These are phyloP conservation scores for Lentinula lateritia DNA, from an alignment of 768 basidiomycete species.

Conservation along the genomic window DNA sequence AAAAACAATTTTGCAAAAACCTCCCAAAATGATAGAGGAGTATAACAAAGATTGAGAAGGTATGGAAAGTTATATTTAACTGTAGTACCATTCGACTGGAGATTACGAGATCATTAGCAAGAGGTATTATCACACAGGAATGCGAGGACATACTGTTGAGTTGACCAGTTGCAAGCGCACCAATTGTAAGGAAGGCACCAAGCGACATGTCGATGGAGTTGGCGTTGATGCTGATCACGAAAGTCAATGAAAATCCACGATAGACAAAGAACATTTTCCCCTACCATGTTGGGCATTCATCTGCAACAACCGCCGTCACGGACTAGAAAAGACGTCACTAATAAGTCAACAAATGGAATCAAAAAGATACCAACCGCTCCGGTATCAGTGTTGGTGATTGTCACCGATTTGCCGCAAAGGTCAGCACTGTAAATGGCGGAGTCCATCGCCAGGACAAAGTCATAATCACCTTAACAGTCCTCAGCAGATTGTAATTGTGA, in stretches of 20 bases:
- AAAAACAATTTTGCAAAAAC: too few species aligned
- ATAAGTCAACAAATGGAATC: background rate
- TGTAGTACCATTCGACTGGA: background rate
- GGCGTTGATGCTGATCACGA: conserved; percentile 20
- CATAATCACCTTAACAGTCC: conserved; percentile 45
- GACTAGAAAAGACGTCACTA: conserved; percentile 15
- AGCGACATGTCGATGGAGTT: conserved; percentile 50
- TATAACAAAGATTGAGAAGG: background rate
- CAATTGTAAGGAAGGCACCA: conserved; percentile 36
- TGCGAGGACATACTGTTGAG: background rate
- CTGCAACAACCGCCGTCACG: conserved; percentile 63
- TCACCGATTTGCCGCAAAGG: conserved; percentile 60
- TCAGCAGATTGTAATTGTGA: conserved; percentile 1
- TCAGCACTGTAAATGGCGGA: conserved; percentile 45
- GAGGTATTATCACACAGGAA: background rate
- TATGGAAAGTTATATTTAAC: background rate
- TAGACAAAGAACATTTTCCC: background rate
- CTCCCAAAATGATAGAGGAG: background rate
- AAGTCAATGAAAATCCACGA: background rate
- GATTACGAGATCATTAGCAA: background rate
- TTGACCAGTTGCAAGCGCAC: background rate
- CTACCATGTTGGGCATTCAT: conserved; percentile 75
- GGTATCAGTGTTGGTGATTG: conserved; percentile 58
- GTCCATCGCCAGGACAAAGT: conserved; percentile 61
- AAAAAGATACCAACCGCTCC: conserved; percentile 31